A percentile compares a stretch with the other conserved stretches of the same genome.
These are phyloP conservation scores for Akanthomyces dipterigenus DNA, from an alignment of 2,329 filamentous ascomycete genomes.

Conservation along the genomic window DNA sequence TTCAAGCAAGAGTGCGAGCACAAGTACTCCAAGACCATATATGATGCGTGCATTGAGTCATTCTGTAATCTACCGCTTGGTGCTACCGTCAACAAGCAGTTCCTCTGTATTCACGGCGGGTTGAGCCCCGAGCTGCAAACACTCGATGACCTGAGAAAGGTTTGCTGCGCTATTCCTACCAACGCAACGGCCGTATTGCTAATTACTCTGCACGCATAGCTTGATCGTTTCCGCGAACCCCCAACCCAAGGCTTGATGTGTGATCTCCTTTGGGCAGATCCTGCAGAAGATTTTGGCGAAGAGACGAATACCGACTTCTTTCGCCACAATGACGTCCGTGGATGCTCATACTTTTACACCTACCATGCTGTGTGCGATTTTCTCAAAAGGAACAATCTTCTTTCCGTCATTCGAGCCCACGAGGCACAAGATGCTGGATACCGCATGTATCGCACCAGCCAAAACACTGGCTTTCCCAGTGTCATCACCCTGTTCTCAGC, in stretches of 20 bases:
- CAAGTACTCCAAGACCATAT: slow-evolving; percentile 94
- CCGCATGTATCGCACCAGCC: slow-evolving; percentile 97
- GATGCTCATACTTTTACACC: slow-evolving; percentile 98
- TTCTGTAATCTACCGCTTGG: slow-evolving; percentile 92
- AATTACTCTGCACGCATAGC: slow-evolving; percentile 44
- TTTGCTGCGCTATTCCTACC: slow-evolving; percentile 35
- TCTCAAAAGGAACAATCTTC: slow-evolving; percentile 95
- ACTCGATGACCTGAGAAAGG: slow-evolving; percentile 83
- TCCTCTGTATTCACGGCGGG: slow-evolving; percentile 95
- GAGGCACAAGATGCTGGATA: slow-evolving; percentile 99
- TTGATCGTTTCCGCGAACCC: slow-evolving; percentile 95
- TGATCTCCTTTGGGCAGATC: slow-evolving; percentile 97
- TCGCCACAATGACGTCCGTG: slow-evolving; percentile 94
- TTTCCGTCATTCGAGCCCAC: slow-evolving; percentile 95
- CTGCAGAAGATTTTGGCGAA: slow-evolving; percentile 95
- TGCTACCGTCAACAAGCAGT: slow-evolving; percentile 99
- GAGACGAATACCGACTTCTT: slow-evolving; percentile 98
- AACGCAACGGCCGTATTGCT: background rate
- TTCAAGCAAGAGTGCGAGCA: slow-evolving; percentile 99
- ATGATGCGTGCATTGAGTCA: slow-evolving; percentile 97
- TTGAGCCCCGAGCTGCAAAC: slow-evolving; percentile 94
- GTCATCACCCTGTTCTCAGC: slow-evolving; percentile 99
- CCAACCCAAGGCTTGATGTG: slow-evolving; percentile 98
- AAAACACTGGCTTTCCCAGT: slow-evolving; percentile 95
- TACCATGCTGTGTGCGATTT: slow-evolving; percentile 96